Base-by-base conservation (phyloP, 305 asterid species). In the Fraxinus sp. region DNA sequence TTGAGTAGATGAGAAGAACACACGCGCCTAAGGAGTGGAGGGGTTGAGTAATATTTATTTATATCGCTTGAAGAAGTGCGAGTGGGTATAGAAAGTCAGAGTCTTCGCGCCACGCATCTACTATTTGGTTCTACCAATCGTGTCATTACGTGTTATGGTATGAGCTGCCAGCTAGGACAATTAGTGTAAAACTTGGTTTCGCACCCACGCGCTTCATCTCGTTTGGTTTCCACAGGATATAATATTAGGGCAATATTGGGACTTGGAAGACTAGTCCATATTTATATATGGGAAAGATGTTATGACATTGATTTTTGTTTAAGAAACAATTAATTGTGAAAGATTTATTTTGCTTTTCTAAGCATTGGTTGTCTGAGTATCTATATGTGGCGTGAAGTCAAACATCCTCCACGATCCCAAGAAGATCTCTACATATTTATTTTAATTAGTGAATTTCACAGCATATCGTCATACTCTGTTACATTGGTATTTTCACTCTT, bases 71-170 rank as follows among this genome's bases (percentile, higher is more conserved):
- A 33, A 1, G 30, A 0, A 1, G n/a, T 20, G 85, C 74, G 88
- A 46, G 73, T 85, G 85, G 86, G 84, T 5, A 20, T 79, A 3
- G 74, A 30, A 9, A 3, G 33, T 7, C 76, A 81, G 52, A 46
- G 18, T 18, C 33, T 81, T 88, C 87, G 80, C 90, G 90, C 91
- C 91, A 89, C 93, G 93, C 88, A 83, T 68, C 79, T 82, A 55
- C 74, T 24, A 68, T 86, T 83, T 83, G 20, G 33, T 35, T n/a
- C 71, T 4, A 7, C 91, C 91, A 86, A 84, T 86, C 0, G 68
- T 76, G 49, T 41, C 66, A 18, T 71, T 80, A 3, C 37, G 1
- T 36, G 1, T 10, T 18, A 32, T 70, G 66, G 85, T 75, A 77
- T 37, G 75, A 0, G 16, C 13, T 8, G 7, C 83, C 70, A 80